A percentile compares a stretch with the other conserved stretches of the same genome.
phyloP scores from a whole-genome alignment of 169 alveolate species.

The Eimeria necatrix region DNA sequence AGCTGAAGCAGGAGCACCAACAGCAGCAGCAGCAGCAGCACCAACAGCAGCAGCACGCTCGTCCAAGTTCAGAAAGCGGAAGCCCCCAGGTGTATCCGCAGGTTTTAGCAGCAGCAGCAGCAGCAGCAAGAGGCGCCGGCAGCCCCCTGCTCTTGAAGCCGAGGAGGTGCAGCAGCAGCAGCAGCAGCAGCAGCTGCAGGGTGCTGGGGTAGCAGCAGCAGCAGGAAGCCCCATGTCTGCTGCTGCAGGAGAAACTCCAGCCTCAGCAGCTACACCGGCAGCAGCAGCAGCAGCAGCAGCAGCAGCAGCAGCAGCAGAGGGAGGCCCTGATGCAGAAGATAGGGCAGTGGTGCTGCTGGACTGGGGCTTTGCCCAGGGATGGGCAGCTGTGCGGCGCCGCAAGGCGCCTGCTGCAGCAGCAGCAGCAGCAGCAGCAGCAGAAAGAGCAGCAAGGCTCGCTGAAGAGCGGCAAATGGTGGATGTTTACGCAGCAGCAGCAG shows the following conservation, averaged over 20 bases:
- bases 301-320: constrained; percentile 13
- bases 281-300: neutral
- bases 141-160: neutral
- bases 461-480: neutral
- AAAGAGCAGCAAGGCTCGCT: constrained; percentile 1
- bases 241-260: neutral
- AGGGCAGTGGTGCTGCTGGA: constrained; percentile 3
- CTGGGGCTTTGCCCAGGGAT: neutral
- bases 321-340: too few relatives aligned
- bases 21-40: too few relatives aligned
- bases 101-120: neutral
- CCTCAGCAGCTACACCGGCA: neutral
- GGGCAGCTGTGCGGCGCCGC: constrained; percentile 15
- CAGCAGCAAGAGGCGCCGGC: constrained; percentile 21
- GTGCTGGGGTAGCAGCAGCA: neutral
- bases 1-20: neutral
- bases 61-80: neutral
- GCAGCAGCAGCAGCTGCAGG: neutral
- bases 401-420: neutral
- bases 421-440: neutral
- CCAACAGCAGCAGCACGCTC: neutral
- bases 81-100: constrained; percentile 11
- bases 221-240: too few relatives aligned
- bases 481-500: neutral
- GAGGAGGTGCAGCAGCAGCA: constrained; percentile 19